Base-by-base conservation (phyloP, 129 eudicot species). In the Lonicera japonica region DNA sequence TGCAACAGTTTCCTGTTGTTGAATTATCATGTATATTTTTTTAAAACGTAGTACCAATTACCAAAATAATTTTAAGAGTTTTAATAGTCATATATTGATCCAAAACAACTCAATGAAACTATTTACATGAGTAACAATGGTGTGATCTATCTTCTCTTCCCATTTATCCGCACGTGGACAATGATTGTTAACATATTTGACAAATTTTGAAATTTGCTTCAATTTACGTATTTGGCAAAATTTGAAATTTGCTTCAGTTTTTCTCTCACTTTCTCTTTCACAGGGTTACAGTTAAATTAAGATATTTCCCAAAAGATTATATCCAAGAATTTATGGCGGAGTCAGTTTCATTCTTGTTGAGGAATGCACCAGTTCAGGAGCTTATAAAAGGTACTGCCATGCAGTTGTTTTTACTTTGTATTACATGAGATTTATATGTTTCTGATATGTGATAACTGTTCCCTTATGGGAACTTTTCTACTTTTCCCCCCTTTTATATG, bases 301-400 rank as follows among this genome's bases (percentile, higher is more conserved):
- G 96, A 74, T 92, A 82, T 72, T 87, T 87, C 61, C 84, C 74
- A 0, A 84, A 80, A 68, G 95, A 87, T 60, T 82, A 87, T 74
- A 70, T 92, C 23, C 98, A 82, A 59, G 95, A 87, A 72, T 85
- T 84, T 65, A 80, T 85, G 98, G 95, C 96, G 3, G 85, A 85
- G 57, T 81, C 96, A 4, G 72, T 79, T 7, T 85, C 96, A 24
- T 84, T 82, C 70, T 63, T 87, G 73, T 71, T 92, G 71, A 87
- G 98, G 73, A 88, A 77, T 73, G 80, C 96, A 61, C 89, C 86
- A 24, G 20, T 34, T 34, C 77, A 82, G 56, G 84, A 92, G 80
- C 77, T 85, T 54, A 72, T 54, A 25, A 82, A 71, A 84, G 99
- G 99, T 87, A 70, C 14, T 71, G 12, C 20, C 46, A 21, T 62